Evolutionary conservation across 148 eudicot species (phyloP).

Genomic region (Spergularia bocconei): DNA sequence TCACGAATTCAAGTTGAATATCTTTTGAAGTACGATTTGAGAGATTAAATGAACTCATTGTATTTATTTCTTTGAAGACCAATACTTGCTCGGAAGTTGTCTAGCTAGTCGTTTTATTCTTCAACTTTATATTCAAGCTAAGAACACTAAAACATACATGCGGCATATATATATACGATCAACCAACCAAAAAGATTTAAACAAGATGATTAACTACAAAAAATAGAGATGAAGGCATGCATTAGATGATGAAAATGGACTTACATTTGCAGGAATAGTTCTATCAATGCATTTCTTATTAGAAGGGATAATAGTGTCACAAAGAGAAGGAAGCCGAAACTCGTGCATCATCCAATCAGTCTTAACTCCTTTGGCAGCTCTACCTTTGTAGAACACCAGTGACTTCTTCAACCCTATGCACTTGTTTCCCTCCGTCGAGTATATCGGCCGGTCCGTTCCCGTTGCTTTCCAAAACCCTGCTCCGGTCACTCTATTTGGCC

Average conservation of each 20-base stretch:
- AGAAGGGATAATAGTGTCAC: conserved; percentile 30
- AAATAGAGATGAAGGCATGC: too few species aligned
- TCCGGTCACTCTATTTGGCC: conserved; percentile 87
- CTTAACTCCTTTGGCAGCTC: conserved; percentile 85
- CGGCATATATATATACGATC: too few species aligned
- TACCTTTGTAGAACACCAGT: conserved; percentile 89
- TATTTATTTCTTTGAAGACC: too few species aligned
- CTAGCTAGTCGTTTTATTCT: too few species aligned
- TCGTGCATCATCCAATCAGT: conserved; percentile 99
- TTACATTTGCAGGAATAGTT: conserved; percentile 41
- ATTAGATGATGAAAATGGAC: not conserved
- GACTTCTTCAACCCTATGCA: conserved; percentile 96
- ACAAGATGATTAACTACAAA: too few species aligned
- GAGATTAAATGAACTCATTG: too few species aligned
- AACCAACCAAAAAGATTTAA: too few species aligned
- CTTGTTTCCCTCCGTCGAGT: conserved; percentile 59
- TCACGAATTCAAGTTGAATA: not conserved
- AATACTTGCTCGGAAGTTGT: too few species aligned
- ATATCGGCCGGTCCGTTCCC: conserved; percentile 81
- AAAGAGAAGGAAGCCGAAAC: conserved; percentile 77
- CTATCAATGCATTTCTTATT: conserved; percentile 50
- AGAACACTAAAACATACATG: too few species aligned
- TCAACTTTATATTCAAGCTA: too few species aligned
- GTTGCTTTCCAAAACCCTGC: conserved; percentile 98
- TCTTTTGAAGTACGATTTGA: too few species aligned